These are phyloP conservation scores for Colletotrichum orbiculare DNA, from an alignment of 2,329 filamentous ascomycete species.

Conservation along the genomic window DNA sequence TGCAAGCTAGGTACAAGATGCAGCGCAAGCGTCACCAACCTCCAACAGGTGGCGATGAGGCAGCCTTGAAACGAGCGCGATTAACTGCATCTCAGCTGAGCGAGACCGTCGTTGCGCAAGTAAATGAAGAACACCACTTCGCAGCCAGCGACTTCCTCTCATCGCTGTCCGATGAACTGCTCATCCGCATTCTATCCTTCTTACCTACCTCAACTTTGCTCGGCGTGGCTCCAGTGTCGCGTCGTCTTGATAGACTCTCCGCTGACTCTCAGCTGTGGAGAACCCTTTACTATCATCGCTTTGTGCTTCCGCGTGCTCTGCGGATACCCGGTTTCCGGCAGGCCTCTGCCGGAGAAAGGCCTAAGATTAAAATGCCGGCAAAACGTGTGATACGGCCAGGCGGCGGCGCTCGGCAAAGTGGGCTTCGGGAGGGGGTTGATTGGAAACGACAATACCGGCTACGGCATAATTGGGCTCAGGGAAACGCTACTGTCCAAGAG, in stretches of 20 bases:
- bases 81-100: neutral
- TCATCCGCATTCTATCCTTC: slow-evolving; percentile 84
- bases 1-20: too few relatives aligned
- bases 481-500: slow-evolving; percentile 83
- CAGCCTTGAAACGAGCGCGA: neutral
- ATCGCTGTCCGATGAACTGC: slow-evolving; percentile 84
- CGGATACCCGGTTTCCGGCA: slow-evolving; percentile 75
- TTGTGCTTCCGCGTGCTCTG: slow-evolving; percentile 83
- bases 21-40: too few relatives aligned
- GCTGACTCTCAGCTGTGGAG: slow-evolving; percentile 93
- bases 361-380: slow-evolving; percentile 58
- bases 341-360: slow-evolving; percentile 44
- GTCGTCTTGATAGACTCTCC: slow-evolving; percentile 77
- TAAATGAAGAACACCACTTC: slow-evolving; percentile 25
- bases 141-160: slow-evolving; percentile 70
- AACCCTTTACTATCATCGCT: slow-evolving; percentile 85
- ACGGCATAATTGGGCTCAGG: slow-evolving; percentile 89
- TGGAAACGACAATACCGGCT: slow-evolving; percentile 93
- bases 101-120: neutral
- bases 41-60: too few relatives aligned
- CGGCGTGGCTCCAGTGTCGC: slow-evolving; percentile 73
- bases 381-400: slow-evolving; percentile 58
- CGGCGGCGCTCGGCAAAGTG: slow-evolving; percentile 52
- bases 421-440: slow-evolving; percentile 72
- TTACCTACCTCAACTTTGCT: slow-evolving; percentile 78